Evolutionary conservation across 2,329 filamentous ascomycete genomes (phyloP).

Genomic region (Phialophora tarda): DNA sequence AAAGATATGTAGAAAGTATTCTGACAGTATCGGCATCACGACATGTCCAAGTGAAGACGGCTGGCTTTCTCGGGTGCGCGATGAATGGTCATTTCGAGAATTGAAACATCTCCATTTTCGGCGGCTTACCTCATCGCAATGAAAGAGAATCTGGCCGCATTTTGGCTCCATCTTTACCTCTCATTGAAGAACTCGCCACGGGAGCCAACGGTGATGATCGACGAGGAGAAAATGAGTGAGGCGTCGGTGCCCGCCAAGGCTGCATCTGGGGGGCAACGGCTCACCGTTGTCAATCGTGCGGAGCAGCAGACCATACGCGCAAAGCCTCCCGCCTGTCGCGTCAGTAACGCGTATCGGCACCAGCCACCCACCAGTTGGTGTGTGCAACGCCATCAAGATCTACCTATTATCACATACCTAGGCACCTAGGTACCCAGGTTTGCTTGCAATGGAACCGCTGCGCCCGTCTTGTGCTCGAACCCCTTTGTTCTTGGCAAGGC

Average conservation of each 20-base stretch:
- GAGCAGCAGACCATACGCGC: background rate
- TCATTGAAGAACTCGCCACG: background rate
- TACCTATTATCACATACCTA: background rate
- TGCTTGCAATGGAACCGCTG: background rate
- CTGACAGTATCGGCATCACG: background rate
- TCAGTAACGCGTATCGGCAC: background rate
- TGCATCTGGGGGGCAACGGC: background rate
- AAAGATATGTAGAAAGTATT: background rate
- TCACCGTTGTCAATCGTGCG: background rate
- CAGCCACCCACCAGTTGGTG: background rate
- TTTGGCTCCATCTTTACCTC: background rate
- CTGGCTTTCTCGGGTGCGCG: background rate
- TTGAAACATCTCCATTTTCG: background rate
- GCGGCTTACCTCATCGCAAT: background rate
- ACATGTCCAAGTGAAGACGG: background rate
- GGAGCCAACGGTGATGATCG: background rate
- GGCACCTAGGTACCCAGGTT: background rate
- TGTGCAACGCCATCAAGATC: background rate
- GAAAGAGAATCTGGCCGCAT: background rate
- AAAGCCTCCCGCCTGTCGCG: background rate
- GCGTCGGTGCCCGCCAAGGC: background rate
- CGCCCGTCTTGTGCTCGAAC: background rate
- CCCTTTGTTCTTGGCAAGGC: conserved; percentile 7
- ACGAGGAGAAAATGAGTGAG: background rate
- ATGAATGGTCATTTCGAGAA: background rate